These are phyloP conservation scores for Simmondsia chinensis DNA, from an alignment of 148 eudicot species.

Conservation along the genomic window DNA sequence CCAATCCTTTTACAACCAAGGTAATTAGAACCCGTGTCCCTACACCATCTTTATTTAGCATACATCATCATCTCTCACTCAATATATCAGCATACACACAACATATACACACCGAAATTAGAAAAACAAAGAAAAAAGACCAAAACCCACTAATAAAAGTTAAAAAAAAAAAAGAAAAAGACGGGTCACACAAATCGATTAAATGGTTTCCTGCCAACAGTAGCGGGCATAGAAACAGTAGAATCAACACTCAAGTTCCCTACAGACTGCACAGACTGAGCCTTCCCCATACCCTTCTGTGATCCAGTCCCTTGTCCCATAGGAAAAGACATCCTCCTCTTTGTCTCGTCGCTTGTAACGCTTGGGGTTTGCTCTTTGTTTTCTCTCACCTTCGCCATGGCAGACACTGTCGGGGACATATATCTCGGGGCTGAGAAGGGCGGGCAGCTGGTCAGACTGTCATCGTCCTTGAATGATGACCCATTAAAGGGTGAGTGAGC, in stretches of 20 bases:
- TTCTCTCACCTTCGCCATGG: conserved; percentile 49
- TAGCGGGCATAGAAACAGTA: conserved; percentile 69
- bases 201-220: conserved; percentile 81
- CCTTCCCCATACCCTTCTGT: conserved; percentile 38
- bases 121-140: conserved; percentile 1
- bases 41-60: conserved; percentile 25
- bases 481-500: conserved; percentile 36
- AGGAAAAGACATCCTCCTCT: conserved; percentile 74
- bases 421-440: conserved; percentile 65
- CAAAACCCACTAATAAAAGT: background rate
- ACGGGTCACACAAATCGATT: conserved; percentile 77
- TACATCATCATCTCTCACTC: conserved; percentile 26
- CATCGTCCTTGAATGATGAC: conserved; percentile 45
- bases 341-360: conserved; percentile 30
- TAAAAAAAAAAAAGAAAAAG: conserved; percentile 3
- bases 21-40: conserved; percentile 23
- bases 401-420: conserved; percentile 66
- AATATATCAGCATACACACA: conserved; percentile 26
- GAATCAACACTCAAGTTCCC: conserved; percentile 77
- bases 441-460: conserved; percentile 83
- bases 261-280: conserved; percentile 31
- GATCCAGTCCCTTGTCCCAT: conserved; percentile 48
- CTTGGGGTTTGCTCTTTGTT: conserved; percentile 39
- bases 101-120: conserved; percentile 4
- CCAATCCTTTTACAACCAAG: conserved; percentile 18